Evolutionary conservation across 495 filamentous ascomycete species (phyloP).

Genomic region (Xylaria venustula): DNA sequence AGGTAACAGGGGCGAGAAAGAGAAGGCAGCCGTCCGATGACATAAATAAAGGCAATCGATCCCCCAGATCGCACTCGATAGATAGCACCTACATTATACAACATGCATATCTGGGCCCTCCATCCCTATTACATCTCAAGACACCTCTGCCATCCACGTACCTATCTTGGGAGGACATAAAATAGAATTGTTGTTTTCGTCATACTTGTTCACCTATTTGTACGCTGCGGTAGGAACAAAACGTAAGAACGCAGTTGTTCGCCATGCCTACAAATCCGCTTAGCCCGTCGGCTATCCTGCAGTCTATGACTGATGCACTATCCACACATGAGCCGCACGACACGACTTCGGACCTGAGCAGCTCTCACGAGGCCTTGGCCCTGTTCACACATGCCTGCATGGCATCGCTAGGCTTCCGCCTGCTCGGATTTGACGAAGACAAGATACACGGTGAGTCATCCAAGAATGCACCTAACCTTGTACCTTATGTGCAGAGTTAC

Average conservation of each 20-base stretch:
- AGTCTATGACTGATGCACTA: slow-evolving; percentile 57
- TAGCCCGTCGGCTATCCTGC: slow-evolving; percentile 43
- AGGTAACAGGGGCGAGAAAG: slow-evolving; percentile 13
- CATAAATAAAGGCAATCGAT: neutral
- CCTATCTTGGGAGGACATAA: neutral
- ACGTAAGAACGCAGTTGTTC: no score
- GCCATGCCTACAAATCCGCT: slow-evolving; percentile 34
- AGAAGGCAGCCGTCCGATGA: slow-evolving; percentile 14
- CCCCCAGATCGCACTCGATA: neutral
- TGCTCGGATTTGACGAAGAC: slow-evolving; percentile 82
- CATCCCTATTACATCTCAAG: no score
- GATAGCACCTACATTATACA: no score
- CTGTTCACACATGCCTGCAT: slow-evolving; percentile 84
- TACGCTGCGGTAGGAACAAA: no score
- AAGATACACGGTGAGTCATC: slow-evolving; percentile 41
- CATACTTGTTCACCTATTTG: neutral
- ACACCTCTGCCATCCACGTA: neutral
- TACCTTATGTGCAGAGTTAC: no score
- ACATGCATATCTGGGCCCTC: neutral
- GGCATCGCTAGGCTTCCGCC: slow-evolving; percentile 73
- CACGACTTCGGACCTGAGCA: slow-evolving; percentile 63
- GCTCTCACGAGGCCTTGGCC: slow-evolving; percentile 79
- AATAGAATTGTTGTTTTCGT: neutral
- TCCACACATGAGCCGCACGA: slow-evolving; percentile 49
- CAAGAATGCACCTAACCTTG: neutral